These are phyloP conservation scores for Pyrenochaeta sp. DNA, from an alignment of 2,329 filamentous ascomycete genomes.

Conservation along the genomic window DNA sequence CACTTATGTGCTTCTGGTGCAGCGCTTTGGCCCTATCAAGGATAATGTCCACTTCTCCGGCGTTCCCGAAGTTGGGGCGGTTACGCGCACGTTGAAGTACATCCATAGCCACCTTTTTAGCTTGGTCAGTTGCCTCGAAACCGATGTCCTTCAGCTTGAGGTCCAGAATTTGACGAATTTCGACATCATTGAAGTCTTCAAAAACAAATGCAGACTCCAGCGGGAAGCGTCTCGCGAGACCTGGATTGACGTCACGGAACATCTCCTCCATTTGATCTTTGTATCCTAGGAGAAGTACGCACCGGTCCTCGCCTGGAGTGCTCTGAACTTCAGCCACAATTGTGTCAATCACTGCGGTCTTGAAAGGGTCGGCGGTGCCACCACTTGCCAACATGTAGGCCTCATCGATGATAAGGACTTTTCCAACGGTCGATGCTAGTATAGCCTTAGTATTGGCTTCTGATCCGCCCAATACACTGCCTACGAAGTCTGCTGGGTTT, in stretches of 20 bases:
- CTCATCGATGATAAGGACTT: constrained; percentile 83
- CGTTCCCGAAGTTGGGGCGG: constrained; percentile 74
- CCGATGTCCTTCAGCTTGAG: constrained; percentile 68
- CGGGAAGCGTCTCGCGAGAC: constrained; percentile 71
- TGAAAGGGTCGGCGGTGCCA: constrained; percentile 59
- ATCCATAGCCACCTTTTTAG: constrained; percentile 62
- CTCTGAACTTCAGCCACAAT: constrained; percentile 78
- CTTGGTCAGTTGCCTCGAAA: constrained; percentile 62
- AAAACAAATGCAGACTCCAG: constrained; percentile 71
- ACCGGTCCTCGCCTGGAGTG: constrained; percentile 74
- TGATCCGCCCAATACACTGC: constrained; percentile 68
- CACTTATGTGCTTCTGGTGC: constrained; percentile 57
- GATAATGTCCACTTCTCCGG: constrained; percentile 76
- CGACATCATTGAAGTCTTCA: constrained; percentile 69
- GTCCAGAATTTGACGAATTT: constrained; percentile 68
- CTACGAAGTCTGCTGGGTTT: constrained; percentile 78
- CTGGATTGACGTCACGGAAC: constrained; percentile 78
- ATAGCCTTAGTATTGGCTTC: constrained; percentile 78
- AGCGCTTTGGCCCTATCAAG: constrained; percentile 64
- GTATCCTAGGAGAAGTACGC: constrained; percentile 76
- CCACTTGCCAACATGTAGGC: constrained; percentile 71
- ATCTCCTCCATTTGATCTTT: constrained; percentile 73
- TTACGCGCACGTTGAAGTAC: constrained; percentile 70
- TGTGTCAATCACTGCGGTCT: constrained; percentile 74
- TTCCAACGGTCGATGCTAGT: constrained; percentile 70